Percentiles rank a stretch among this genome's conserved stretches.
Evolutionary conservation across 106 monocot genomes (phyloP).

Genomic region (Gastrodia elata): DNA sequence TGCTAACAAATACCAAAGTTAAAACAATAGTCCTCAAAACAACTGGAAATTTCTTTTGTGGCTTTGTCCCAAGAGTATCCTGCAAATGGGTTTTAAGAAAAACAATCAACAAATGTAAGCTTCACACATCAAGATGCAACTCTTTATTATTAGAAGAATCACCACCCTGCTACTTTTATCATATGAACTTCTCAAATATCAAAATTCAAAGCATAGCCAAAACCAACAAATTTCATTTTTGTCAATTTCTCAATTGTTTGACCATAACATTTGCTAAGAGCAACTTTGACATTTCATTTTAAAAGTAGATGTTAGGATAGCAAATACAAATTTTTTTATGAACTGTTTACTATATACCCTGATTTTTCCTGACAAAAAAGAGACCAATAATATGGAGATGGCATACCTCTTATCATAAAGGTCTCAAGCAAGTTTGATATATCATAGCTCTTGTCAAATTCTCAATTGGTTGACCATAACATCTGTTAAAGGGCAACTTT

Average conservation of each 20-base stretch:
- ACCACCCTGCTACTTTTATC: not conserved
- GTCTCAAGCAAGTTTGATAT: not conserved
- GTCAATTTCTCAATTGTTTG: no score
- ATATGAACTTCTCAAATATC: not conserved
- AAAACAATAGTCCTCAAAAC: conserved; percentile 36
- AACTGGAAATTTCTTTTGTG: conserved; percentile 36
- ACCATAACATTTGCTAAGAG: no score
- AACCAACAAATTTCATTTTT: no score
- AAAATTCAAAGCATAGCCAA: no score
- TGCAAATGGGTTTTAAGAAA: conserved; percentile 11
- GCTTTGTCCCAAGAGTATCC: conserved; percentile 29
- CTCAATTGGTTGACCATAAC: no score
- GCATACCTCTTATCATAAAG: not conserved
- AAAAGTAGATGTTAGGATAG: no score
- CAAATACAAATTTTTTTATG: no score
- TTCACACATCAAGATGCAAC: not conserved
- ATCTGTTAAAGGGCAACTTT: no score
- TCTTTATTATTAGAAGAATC: not conserved
- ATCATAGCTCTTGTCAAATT: no score
- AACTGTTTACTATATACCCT: no score
- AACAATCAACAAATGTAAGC: not conserved
- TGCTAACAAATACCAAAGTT: conserved; percentile 28
- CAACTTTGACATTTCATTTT: no score
- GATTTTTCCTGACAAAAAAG: no score
- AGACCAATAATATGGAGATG: not conserved